A percentile compares a stretch with the other conserved stretches of the same genome.
phyloP scores from a whole-genome alignment of 305 asterid species.

The Fraxinus angustifolia region DNA sequence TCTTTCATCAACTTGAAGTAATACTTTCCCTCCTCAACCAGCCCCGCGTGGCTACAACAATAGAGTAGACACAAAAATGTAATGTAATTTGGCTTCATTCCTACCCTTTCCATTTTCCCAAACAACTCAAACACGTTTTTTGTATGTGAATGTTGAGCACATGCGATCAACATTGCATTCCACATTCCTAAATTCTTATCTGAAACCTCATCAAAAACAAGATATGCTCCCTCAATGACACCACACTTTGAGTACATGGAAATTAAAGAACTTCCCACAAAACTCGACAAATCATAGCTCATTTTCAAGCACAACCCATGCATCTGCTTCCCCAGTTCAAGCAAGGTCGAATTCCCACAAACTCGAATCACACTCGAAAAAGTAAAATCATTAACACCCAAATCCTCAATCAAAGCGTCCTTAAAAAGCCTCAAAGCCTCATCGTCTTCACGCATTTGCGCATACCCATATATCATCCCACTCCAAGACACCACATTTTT shows the following conservation, averaged over 20 bases:
- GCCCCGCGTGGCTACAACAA: constrained; percentile 77
- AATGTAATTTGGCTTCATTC: constrained; percentile 63
- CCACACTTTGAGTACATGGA: constrained; percentile 79
- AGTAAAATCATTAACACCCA: constrained; percentile 69
- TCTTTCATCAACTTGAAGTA: constrained; percentile 63
- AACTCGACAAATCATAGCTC: constrained; percentile 44
- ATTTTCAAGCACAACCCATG: constrained; percentile 68
- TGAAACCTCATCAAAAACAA: constrained; percentile 49
- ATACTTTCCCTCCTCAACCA: constrained; percentile 57
- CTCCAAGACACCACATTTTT: constrained; percentile 81
- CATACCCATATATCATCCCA: constrained; percentile 71
- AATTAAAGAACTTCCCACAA: constrained; percentile 69
- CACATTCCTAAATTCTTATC: constrained; percentile 67
- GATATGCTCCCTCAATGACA: constrained; percentile 54
- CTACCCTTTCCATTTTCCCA: constrained; percentile 38
- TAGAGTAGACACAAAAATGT: constrained; percentile 59
- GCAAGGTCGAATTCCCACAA: constrained; percentile 69
- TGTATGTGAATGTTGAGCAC: constrained; percentile 69
- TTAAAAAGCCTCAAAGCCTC: constrained; percentile 70
- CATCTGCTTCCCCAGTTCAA: constrained; percentile 70
- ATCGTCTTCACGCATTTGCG: constrained; percentile 54
- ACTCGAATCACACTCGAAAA: constrained; percentile 67
- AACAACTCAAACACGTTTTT: constrained; percentile 52
- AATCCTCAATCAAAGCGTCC: constrained; percentile 44
- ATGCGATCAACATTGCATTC: constrained; percentile 67